These are phyloP conservation scores for Geotrichum australiense DNA, from an alignment of 1,139 yeast genomes.

Conservation along the genomic window DNA sequence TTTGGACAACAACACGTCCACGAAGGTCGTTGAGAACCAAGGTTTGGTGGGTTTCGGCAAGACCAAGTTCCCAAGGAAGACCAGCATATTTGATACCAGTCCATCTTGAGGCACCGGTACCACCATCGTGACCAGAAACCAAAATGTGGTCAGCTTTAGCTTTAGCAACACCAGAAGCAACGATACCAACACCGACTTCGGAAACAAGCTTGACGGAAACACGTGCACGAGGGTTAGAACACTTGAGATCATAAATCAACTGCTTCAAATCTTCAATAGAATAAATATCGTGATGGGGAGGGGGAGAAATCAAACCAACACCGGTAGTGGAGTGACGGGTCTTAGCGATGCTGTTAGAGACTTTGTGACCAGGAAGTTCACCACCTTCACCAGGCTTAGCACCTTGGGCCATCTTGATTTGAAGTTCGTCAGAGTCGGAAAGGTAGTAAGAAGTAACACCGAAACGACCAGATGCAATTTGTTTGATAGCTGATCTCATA, in stretches of 20 bases:
- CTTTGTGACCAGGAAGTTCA: slow-evolving; percentile 95
- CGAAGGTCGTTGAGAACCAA: slow-evolving; percentile 90
- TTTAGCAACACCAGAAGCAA: slow-evolving; percentile 98
- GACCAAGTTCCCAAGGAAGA: slow-evolving; percentile 97
- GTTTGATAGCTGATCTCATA: slow-evolving; percentile 96
- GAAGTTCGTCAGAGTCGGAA: slow-evolving; percentile 95
- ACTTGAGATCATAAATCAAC: slow-evolving; percentile 90
- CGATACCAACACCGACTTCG: slow-evolving; percentile 98
- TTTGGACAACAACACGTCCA: slow-evolving; percentile 91
- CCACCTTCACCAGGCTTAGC: slow-evolving; percentile 99
- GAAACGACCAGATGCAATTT: slow-evolving; percentile 95
- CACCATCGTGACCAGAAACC: slow-evolving; percentile 98
- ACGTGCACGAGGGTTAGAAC: slow-evolving; percentile 95
- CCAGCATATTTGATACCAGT: slow-evolving; percentile 97
- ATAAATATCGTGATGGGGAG: slow-evolving; percentile 97
- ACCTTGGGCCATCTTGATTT: slow-evolving; percentile 98
- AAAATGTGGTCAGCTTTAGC: slow-evolving; percentile 96
- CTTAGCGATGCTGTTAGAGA: slow-evolving; percentile 78
- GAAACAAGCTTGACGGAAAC: slow-evolving; percentile 94
- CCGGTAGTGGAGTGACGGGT: slow-evolving; percentile 97
- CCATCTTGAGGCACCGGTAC: slow-evolving; percentile 99
- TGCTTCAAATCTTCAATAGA: slow-evolving; percentile 97
- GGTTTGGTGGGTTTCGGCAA: slow-evolving; percentile 97
- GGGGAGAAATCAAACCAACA: slow-evolving; percentile 95
- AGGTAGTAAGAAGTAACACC: slow-evolving; percentile 95